Percentiles rank a stretch among this genome's conserved stretches.
Evolutionary conservation across 176 grass and related monocot genomes (phyloP).

Genomic region (Eremochloa ophiuroides): DNA sequence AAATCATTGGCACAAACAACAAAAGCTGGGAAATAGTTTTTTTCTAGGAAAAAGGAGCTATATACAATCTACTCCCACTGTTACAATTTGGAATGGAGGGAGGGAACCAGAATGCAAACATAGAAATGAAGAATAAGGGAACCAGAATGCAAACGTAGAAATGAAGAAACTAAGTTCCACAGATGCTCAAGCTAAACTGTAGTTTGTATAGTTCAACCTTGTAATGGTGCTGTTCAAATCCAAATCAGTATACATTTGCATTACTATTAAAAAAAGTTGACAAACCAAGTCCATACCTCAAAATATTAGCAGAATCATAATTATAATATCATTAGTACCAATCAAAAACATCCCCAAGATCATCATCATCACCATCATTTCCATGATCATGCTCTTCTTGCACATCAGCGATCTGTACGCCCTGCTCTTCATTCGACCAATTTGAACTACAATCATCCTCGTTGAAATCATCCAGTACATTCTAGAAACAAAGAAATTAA

Average conservation of each 20-base stretch:
- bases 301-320: background rate
- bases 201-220: background rate
- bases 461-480: background rate
- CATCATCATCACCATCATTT: slow-evolving; percentile 36
- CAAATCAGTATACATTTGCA: background rate
- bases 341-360: slow-evolving; percentile 44
- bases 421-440: slow-evolving; percentile 17
- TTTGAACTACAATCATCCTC: slow-evolving; percentile 26
- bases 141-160: background rate
- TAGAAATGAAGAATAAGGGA: background rate
- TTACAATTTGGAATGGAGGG: background rate
- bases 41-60: background rate
- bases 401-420: background rate
- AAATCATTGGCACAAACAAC: background rate
- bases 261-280: background rate
- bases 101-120: background rate
- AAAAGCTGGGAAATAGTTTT: background rate
- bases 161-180: background rate
- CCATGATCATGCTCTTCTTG: slow-evolving; percentile 30
- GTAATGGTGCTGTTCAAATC: background rate
- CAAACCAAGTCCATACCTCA: background rate
- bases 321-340: slow-evolving; percentile 36
- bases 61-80: background rate
- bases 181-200: background rate
- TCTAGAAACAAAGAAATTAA: slow-evolving; percentile 2